Conservation (phyloP, 805 yeast species). For the Groenewaldozyma tartarivorans region DNA sequence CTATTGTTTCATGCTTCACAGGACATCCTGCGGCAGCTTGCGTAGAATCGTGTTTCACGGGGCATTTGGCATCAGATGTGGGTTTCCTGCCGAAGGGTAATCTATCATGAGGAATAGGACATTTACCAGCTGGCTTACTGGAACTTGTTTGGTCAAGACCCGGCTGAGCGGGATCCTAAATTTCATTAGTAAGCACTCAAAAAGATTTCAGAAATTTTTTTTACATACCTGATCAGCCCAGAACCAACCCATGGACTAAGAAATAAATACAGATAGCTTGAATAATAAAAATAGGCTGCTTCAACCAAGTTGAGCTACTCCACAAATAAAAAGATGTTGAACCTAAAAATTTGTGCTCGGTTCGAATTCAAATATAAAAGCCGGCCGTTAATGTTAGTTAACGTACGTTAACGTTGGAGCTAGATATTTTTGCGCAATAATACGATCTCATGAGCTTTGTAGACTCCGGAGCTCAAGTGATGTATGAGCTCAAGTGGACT, state of each 20-base stretch:
- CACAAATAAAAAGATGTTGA: not conserved
- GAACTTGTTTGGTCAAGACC: no score
- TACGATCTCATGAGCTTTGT: no score
- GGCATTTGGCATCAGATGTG: slow-evolving; percentile 25
- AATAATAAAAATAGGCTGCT: no score
- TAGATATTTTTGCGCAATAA: no score
- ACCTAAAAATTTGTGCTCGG: no score
- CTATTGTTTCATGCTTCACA: slow-evolving; percentile 13
- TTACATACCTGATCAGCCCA: slow-evolving; percentile 49
- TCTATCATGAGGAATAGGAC: slow-evolving; percentile 35
- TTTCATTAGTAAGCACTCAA: not conserved
- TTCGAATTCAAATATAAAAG: no score
- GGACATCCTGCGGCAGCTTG: slow-evolving; percentile 25
- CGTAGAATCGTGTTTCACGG: slow-evolving; percentile 31
- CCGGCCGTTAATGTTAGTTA: no score
- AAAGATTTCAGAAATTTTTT: not conserved
- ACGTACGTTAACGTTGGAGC: no score
- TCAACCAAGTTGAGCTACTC: no score
- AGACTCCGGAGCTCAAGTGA: no score
- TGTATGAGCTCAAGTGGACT: no score
- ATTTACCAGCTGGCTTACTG: slow-evolving; percentile 21
- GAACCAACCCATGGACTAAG: slow-evolving; percentile 71
- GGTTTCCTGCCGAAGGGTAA: slow-evolving; percentile 8
- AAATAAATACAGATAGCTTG: not conserved
- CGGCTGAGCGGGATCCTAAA: not conserved